Evolutionary conservation across 352 stramenopile genomes (phyloP), one percentile per base, ranked within the genome.

Genomic region (Phytophthora pinifolia): DNA sequence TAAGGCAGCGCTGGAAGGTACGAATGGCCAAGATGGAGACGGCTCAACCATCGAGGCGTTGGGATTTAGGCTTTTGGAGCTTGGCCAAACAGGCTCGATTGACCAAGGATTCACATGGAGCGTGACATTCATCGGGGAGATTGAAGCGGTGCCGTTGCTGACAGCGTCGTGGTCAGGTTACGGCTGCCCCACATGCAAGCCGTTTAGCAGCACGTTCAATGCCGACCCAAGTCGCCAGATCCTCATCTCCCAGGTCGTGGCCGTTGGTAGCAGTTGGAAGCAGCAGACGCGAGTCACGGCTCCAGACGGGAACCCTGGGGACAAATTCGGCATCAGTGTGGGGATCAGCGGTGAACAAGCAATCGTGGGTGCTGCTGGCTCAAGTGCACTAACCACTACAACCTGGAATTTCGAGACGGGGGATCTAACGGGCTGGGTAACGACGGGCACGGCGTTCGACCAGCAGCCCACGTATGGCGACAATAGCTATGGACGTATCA

Each of bases 331-430:
- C 2, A 55, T 62, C 6, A 89, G 72, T 35, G 73, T 96, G 9
- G 83, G 72, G 2, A 58, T 96, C 20, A 86, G 84, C 32, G 82
- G 79, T 12, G 80, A 96, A 46, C 81, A 93, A 48, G 54, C 88
- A 8, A 73, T 96, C 12, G 67, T 95, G 4, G 85, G 88, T 3
- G 85, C 88, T 5, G 71, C 77, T 48, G 55, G 67, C 2, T 94
- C 85, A 1, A 76, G 65, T 8, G 81, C 83, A 2, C 74, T 92
- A 13, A 78, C 86, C 2, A 92, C 78, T 2, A 98, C 92, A 39
- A 98, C 95, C 13, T 99, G 96, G 94, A 86, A 98, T 65, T 99
- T 99, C 63, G 96, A 99, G 56, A 98, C 96, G 0, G 96, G 96
- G 34, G 87, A 98, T 56, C 70, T 99, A 32, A 87, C 79, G 0